These are phyloP conservation scores for Cryphonectria parasitica DNA, from an alignment of 2,329 filamentous ascomycete species.

Conservation along the genomic window DNA sequence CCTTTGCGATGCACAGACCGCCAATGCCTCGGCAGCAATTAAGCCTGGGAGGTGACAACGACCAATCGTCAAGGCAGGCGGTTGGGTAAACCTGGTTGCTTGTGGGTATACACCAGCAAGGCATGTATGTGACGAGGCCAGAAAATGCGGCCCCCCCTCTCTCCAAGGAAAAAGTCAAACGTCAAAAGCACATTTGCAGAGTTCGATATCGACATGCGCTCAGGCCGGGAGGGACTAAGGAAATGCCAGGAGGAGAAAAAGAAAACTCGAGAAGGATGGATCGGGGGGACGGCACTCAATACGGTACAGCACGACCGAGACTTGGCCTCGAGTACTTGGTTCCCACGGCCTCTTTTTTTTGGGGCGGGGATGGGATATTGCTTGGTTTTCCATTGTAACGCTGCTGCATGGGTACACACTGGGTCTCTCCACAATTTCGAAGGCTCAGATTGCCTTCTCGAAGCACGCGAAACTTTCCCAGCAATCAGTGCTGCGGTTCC, in stretches of 20 bases:
- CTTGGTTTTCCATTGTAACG: slow-evolving; percentile 15
- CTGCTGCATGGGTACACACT: slow-evolving; percentile 2
- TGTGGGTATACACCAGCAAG: neutral
- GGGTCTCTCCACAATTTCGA: slow-evolving; percentile 22
- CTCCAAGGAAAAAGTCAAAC: neutral
- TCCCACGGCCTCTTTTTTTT: slow-evolving; percentile 10
- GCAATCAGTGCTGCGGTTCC: slow-evolving; percentile 7
- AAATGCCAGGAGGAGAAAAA: neutral
- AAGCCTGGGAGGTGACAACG: neutral
- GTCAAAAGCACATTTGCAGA: neutral
- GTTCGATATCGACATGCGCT: neutral
- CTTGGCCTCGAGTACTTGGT: neutral
- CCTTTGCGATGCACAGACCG: slow-evolving; percentile 4
- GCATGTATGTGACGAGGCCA: neutral
- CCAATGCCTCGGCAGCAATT: neutral
- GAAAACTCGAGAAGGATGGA: neutral
- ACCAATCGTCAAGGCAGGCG: slow-evolving; percentile 1
- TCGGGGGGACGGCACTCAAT: slow-evolving; percentile 11
- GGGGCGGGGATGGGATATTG: no score
- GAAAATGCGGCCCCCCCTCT: slow-evolving; percentile 2
- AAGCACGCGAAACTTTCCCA: slow-evolving; percentile 28
- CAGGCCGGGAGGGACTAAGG: no score
- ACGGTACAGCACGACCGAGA: slow-evolving; percentile 15
- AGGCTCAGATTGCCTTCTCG: slow-evolving; percentile 27
- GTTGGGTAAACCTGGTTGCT: neutral